Evolutionary conservation across 441 rosid species (phyloP).

Genomic region (Corymbia citriodora): DNA sequence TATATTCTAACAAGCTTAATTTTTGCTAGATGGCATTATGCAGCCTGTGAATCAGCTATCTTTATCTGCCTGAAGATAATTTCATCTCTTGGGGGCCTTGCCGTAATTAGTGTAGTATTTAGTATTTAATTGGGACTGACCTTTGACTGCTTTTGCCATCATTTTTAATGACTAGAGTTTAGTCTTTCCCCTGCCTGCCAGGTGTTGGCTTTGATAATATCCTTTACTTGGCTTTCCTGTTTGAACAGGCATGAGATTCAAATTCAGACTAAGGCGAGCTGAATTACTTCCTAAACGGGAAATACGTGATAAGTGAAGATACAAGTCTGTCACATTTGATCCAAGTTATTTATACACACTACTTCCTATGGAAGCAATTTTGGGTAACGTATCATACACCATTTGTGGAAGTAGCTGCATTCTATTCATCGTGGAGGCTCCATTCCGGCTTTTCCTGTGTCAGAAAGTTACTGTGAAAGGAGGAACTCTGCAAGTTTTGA

Average conservation of each 20-base stretch:
- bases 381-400: neutral
- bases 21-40: neutral
- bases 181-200: neutral
- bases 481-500: neutral
- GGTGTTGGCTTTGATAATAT: neutral
- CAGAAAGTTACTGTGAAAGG: neutral
- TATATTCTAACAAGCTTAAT: neutral
- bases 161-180: neutral
- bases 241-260: slow-evolving; percentile 56
- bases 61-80: neutral
- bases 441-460: neutral
- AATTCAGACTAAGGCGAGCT: slow-evolving; percentile 64
- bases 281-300: slow-evolving; percentile 84
- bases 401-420: neutral
- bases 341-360: neutral
- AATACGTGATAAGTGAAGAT: slow-evolving; percentile 57
- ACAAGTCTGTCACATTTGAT: neutral
- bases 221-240: neutral
- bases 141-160: neutral
- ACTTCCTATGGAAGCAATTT: neutral
- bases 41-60: neutral
- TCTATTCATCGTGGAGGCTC: neutral
- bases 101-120: neutral
- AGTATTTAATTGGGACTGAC: neutral
- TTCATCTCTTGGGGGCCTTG: neutral